Conservation (phyloP, 495 filamentous ascomycete genomes). For the Xylaria flabelliformis region DNA sequence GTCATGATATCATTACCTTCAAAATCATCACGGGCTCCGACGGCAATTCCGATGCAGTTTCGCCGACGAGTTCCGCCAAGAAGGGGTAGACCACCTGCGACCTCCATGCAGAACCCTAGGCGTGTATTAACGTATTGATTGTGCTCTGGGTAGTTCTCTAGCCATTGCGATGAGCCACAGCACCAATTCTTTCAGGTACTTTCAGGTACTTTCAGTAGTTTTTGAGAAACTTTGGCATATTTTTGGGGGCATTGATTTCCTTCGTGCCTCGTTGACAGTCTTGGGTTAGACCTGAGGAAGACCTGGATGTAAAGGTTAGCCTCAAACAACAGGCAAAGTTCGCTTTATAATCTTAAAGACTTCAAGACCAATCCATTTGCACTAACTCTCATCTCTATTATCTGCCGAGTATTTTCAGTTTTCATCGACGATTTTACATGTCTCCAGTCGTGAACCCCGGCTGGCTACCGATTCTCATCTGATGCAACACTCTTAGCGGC, state of each 20-base stretch:
- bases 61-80: background rate
- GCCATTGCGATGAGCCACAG: background rate
- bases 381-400: background rate
- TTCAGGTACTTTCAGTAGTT: background rate
- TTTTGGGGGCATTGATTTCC: background rate
- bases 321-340: background rate
- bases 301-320: background rate
- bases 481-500: constrained; percentile 75
- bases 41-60: background rate
- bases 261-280: background rate
- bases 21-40: background rate
- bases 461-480: constrained; percentile 78
- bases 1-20: background rate
- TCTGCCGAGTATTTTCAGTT: background rate
- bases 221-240: too few relatives aligned
- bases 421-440: too few relatives aligned
- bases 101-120: background rate
- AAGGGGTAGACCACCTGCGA: background rate
- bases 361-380: background rate
- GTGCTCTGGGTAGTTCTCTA: background rate
- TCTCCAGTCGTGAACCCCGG: constrained; percentile 43
- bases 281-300: background rate
- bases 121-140: background rate
- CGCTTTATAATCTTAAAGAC: background rate
- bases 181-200: too few relatives aligned